Conservation (phyloP, 1,139 yeast genomes). For the Kodamaea fungicola region DNA sequence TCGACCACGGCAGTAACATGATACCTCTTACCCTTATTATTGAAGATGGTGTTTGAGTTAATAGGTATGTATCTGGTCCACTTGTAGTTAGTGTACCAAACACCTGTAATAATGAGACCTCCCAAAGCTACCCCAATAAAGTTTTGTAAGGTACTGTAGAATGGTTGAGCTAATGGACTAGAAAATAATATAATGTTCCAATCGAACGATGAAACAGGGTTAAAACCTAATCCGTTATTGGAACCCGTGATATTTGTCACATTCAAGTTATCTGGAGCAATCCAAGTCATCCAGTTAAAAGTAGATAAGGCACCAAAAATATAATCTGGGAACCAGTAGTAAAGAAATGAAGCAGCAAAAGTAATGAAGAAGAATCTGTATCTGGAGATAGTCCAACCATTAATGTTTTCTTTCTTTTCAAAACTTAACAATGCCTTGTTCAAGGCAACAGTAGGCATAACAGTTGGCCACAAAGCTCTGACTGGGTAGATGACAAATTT, state of each 20-base stretch:
- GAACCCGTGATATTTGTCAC: constrained; percentile 17
- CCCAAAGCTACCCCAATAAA: constrained; percentile 14
- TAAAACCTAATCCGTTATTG: constrained; percentile 15
- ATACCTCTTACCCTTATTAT: constrained; percentile 15
- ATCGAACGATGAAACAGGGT: constrained; percentile 18
- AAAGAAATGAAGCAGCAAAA: constrained; percentile 13
- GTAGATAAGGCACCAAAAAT: constrained; percentile 14
- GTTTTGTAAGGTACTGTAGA: constrained; percentile 11
- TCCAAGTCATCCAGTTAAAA: constrained; percentile 22
- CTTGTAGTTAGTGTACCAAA: constrained; percentile 14
- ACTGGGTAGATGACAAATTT: constrained; percentile 16
- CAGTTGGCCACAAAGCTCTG: constrained; percentile 15
- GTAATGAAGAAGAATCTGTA: constrained; percentile 14
- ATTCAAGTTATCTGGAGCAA: constrained; percentile 15
- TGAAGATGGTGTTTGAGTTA: constrained; percentile 12
- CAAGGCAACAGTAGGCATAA: constrained; percentile 18
- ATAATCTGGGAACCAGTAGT: constrained; percentile 19
- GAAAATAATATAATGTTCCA: constrained; percentile 14
- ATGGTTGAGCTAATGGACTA: constrained; percentile 11
- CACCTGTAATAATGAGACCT: constrained; percentile 12
- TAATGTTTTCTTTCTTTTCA: constrained; percentile 14
- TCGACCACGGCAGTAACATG: constrained; percentile 12
- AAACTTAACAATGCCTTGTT: constrained; percentile 17
- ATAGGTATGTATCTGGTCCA: constrained; percentile 18
- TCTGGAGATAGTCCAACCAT: constrained; percentile 19